Conservation (phyloP, 139 green algal species). For the Choricystis sp. region DNA sequence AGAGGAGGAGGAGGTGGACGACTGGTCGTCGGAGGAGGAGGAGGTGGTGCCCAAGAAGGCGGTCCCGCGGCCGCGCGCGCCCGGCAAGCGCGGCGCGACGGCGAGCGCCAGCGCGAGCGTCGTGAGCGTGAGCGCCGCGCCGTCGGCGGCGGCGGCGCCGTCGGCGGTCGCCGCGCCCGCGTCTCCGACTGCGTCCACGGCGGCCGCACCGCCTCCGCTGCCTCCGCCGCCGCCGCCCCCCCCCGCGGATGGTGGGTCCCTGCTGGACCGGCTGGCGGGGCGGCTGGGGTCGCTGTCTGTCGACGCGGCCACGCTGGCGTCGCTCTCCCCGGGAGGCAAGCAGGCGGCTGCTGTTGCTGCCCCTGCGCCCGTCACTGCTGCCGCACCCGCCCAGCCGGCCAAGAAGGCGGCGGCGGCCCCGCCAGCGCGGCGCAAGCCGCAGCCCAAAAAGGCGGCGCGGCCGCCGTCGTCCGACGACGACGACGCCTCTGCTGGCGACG, state of each 20-base stretch:
- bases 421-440: neutral
- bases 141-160: neutral
- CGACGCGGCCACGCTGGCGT: conserved; percentile 1
- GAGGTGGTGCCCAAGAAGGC: conserved; percentile 3
- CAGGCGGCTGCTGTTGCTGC: too few species aligned
- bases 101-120: conserved; percentile 6
- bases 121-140: conserved; percentile 7
- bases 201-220: neutral
- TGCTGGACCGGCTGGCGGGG: conserved; percentile 25
- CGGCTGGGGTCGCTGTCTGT: conserved; percentile 17
- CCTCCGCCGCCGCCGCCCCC: conserved; percentile 10
- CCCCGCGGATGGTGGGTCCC: conserved; percentile 14
- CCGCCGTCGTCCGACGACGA: conserved; percentile 18
- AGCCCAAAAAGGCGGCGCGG: conserved; percentile 1
- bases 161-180: neutral
- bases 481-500: conserved; percentile 24
- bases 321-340: too few species aligned
- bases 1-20: conserved; percentile 6
- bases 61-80: neutral
- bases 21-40: conserved; percentile 7
- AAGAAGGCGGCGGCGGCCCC: conserved; percentile 1
- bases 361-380: neutral
- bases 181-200: neutral
- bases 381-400: neutral
- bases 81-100: conserved; percentile 9